Base-by-base conservation (phyloP, 2,329 filamentous ascomycete genomes). In the Orbilia javanica region DNA sequence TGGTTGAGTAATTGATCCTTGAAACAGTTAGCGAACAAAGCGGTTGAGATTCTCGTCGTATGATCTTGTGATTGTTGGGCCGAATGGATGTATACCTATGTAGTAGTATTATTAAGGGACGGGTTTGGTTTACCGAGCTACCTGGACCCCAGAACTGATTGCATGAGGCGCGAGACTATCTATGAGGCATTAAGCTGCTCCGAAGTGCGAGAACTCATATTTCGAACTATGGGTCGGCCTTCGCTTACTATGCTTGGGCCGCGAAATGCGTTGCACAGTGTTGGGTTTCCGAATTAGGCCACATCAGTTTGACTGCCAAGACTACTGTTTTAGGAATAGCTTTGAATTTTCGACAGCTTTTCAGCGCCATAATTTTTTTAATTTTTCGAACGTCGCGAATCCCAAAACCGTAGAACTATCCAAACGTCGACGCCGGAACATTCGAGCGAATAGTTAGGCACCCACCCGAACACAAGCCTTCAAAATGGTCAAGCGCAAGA, bases 401-500 rank as follows among this genome's bases (percentile, higher is more conserved):
- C 15, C 20, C 57, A 60, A 25, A 7, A 27, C 36, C 48, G 34
- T 13, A 42, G 25, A 29, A 36, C 29, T 31, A 48, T 66, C 66
- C 46, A n/a, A 11, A 29, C 39, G 50, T 73, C 69, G 69, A 64
- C 60, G 10, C 42, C 27, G 7, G 27, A 42, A 48, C 22, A 20
- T 34, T 46, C 60, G 39, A 48, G 5, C 11, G 15, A 64, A 64
- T 64, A 31, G 11, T 15, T 64, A 64, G 55, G 36, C 60, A 48
- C 10, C 60, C 25, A 64, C 60, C 60, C 22, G 15, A 39, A 69
- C 25, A 46, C 22, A 31, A 60, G 55, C 22, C 39, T 27, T 25
- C 34, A 78, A 71, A n/a, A 80, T 81, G 80, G 80, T 74, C 10
- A 82, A 82, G 77, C 79, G 81, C 60, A 82, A 82, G 78, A 81